Evolutionary conservation across 2,329 filamentous ascomycete genomes (phyloP).

Genomic region (Fusarium lyarnte): DNA sequence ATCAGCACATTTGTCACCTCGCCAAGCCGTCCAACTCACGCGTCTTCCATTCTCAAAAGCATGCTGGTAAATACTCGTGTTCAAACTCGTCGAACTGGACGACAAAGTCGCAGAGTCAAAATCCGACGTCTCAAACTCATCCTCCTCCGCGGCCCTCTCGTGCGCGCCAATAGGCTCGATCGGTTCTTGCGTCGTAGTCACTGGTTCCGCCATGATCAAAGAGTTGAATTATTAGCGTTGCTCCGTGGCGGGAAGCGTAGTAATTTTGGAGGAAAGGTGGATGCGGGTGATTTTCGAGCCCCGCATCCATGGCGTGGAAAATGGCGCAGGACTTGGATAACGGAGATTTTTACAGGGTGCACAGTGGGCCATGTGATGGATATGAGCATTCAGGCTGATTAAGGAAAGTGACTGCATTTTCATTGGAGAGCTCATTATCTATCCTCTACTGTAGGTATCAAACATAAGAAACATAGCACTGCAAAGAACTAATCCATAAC

Average conservation of each 20-base stretch:
- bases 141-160: slow-evolving; percentile 22
- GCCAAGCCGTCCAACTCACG: not conserved
- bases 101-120: slow-evolving; percentile 25
- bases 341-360: not conserved
- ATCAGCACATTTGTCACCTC: not conserved
- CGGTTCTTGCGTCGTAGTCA: not conserved
- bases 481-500: not conserved
- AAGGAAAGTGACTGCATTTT: not conserved
- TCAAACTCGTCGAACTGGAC: slow-evolving; percentile 34
- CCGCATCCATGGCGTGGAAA: slow-evolving; percentile 7
- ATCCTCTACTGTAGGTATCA: not conserved
- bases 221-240: not conserved
- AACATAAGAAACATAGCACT: not conserved
- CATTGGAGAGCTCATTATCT: not conserved
- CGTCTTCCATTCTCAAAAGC: slow-evolving; percentile 40
- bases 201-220: slow-evolving; percentile 5
- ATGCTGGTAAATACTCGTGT: slow-evolving; percentile 38
- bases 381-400: not conserved
- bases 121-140: slow-evolving; percentile 35
- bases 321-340: slow-evolving; percentile 6
- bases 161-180: slow-evolving; percentile 17
- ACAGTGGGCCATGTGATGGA: not conserved
- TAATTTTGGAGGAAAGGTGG: not conserved
- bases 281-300: not conserved
- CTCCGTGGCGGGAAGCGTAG: not conserved